Evolutionary conservation across 2,329 filamentous ascomycete genomes (phyloP), one percentile per base, ranked within the genome.

Genomic region (Neopestalotiopsis sp.): DNA sequence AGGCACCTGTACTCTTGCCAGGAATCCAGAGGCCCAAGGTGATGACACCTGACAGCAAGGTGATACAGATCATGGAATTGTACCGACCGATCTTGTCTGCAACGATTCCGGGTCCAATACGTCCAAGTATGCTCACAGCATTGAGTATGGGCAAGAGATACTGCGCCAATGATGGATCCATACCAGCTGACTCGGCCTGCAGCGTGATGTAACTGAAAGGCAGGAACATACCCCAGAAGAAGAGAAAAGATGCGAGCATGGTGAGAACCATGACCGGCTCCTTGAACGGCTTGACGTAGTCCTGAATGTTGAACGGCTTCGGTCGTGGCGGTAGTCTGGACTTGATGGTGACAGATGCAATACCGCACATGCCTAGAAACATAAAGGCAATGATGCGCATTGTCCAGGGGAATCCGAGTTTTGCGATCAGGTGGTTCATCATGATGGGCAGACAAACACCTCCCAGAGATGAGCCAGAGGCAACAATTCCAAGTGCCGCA

Each of bases 121-220:
- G 85, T 20, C 86, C 86, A 32, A 84, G 73, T 70, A 87, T 84
- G 72, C 84, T 84, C 64, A 84, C 81, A 56, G 84, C 84, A 72
- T 87, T 88, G 76, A 92, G 88, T 71, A 92, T 90, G 5, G 86
- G 81, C 4, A 88, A 71, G 24, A 87, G 75, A 72, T 88, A 88
- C 1, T 81, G 80, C 6, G 84, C 75, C 65, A 87, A 74, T 2
- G 71, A 73, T 17, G 78, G 65, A 14, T 79, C 77, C 74, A 86
- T 82, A 59, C 84, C 84, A 3, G 82, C 78, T 4, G 79, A 73
- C 71, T 81, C 69, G 4, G 85, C 85, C 75, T 86, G 84, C 24
- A 87, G 76, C 38, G 85, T 76, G 70, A 86, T 81, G 74, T 86
- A 88, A 75, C 84, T 86, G 76, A 87, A 86, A 2, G 86, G 86